Percentiles rank a stretch among this genome's conserved stretches.
Evolutionary conservation across 2,329 filamentous ascomycete genomes (phyloP).

Genomic region (Colletotrichum caudatum): DNA sequence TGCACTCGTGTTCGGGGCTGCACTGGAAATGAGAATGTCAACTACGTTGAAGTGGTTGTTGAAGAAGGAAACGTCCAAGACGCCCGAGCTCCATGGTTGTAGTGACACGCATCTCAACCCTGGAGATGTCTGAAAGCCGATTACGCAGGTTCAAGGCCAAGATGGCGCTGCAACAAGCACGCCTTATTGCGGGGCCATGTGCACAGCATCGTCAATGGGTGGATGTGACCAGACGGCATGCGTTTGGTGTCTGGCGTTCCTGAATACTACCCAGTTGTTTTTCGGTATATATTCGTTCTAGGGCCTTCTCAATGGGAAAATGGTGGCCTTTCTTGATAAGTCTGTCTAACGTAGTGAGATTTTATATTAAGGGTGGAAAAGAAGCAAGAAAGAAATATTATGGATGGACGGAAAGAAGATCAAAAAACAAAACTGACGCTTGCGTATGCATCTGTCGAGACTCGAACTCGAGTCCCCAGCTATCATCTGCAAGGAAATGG

Average conservation of each 20-base stretch:
- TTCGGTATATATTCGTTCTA: not conserved
- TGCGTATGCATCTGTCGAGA: slow-evolving; percentile 27
- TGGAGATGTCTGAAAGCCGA: not conserved
- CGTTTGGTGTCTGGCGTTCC: not conserved
- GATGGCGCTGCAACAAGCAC: slow-evolving; percentile 28
- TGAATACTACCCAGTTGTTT: not conserved
- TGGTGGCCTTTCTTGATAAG: no score
- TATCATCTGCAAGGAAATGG: slow-evolving; percentile 3
- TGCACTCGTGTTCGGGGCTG: not conserved
- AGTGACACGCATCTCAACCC: not conserved
- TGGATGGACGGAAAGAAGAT: not conserved
- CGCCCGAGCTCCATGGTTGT: not conserved
- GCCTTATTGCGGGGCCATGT: slow-evolving; percentile 42
- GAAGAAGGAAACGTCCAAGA: not conserved
- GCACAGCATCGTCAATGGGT: not conserved
- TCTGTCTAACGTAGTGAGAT: no score
- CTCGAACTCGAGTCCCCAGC: slow-evolving; percentile 38
- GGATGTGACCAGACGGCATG: not conserved
- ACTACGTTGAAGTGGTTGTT: not conserved
- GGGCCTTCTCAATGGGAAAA: not conserved
- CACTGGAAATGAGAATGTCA: not conserved
- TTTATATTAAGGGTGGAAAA: no score
- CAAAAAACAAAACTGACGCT: not conserved
- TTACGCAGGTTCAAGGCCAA: not conserved
- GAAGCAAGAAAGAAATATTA: no score